Evolutionary conservation across 1,284 basidiomycete species (phyloP), one percentile per base, ranked within the genome.

Genomic region (Lentinula novae-zelandiae): DNA sequence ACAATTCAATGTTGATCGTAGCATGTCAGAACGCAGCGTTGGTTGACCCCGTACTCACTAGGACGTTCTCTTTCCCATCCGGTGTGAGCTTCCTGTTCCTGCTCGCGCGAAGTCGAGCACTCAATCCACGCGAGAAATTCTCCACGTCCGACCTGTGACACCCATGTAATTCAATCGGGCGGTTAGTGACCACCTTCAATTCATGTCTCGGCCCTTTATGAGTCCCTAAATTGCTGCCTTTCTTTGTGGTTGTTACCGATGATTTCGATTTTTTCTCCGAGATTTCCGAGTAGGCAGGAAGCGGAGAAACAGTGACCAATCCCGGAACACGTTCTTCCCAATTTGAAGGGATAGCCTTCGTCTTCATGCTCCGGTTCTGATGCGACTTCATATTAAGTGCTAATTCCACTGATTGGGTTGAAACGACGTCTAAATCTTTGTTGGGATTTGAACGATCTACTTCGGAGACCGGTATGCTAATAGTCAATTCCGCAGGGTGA

Each of bases 51-150:
- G 4, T 27, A 27, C 3, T 27, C 36, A 42, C 10, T 6, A 15
- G 54, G 5, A 46, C 42, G 15, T 56, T 56, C 54, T 56, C 54
- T 31, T 56, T 56, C 39, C 54, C 42, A 46, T 46, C 31, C 33
- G 31, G 40, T 5, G 40, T 34, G 3, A 46, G 20, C 27, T 34
- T 48, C 31, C 31, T 56, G 15, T 31, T 34, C 42, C 27, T 42
- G 5, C 31, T 20, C 6, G 42, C 42, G 9, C 40, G 40, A 36
- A 44, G 15, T 34, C 40, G 42, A 4, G 33, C 42, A 33, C 17
- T 53, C 51, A 53, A 12, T 31, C 49, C 10, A 20, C 51, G 17
- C 17, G 22, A 15, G 31, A 31, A 6, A 7, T 44, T 31, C 20
- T 8, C 10, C 7, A 20, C 4, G 48, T 20, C 10, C 20, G 10